A percentile compares a stretch with the other conserved stretches of the same genome.
Conservation (phyloP, 192 early-diverging fungal genomes). For the Irineochytrium annulatum region DNA sequence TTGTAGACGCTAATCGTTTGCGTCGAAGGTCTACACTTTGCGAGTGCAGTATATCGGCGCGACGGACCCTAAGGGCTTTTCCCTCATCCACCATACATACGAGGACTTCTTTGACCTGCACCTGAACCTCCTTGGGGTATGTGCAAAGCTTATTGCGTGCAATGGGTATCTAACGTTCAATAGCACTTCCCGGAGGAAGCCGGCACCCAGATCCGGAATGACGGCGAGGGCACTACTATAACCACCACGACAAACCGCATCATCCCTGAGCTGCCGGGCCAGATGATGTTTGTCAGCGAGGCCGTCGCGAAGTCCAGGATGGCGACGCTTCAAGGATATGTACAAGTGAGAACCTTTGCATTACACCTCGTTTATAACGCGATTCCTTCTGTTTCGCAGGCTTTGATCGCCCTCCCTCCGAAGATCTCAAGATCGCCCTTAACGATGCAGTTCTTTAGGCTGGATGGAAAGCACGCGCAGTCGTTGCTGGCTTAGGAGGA, state of each 20-base stretch:
- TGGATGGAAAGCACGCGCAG: conserved; percentile 37
- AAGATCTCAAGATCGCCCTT: conserved; percentile 47
- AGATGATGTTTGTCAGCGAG: conserved; percentile 60
- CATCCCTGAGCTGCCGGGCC: conserved; percentile 51
- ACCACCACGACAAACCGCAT: conserved; percentile 20
- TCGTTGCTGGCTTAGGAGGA: conserved; percentile 2
- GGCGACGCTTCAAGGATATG: conserved; percentile 40
- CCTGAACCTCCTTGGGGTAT: conserved; percentile 49
- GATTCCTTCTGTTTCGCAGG: conserved; percentile 26
- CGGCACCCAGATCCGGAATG: conserved; percentile 26
- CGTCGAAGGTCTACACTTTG: conserved; percentile 32
- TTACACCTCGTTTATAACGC: conserved; percentile 8
- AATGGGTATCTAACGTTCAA: no score
- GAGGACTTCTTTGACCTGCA: conserved; percentile 58
- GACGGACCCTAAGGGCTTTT: background rate
- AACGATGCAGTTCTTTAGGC: conserved; percentile 44
- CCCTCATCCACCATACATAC: conserved; percentile 36
- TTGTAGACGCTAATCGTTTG: background rate
- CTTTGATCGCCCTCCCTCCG: conserved; percentile 40
- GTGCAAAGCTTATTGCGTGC: no score
- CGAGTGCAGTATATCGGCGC: conserved; percentile 26
- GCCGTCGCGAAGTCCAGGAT: conserved; percentile 42
- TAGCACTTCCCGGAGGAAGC: conserved; percentile 56
- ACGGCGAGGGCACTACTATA: background rate
- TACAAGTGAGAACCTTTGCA: conserved; percentile 29